Base-by-base conservation (phyloP, 225 moss, liverwort and hornwort species). In the Climacium dendroides region DNA sequence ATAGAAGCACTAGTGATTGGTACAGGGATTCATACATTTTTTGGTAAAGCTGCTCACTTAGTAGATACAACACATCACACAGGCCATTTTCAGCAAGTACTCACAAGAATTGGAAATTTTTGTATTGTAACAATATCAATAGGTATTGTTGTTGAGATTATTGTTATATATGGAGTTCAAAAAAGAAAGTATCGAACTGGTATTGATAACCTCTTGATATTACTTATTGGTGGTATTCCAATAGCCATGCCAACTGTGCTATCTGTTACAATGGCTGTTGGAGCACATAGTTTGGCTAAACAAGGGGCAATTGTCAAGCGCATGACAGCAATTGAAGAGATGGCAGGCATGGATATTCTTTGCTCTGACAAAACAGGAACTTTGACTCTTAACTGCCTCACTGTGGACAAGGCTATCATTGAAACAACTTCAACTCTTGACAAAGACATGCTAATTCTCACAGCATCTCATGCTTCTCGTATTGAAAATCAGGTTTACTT, bases 331-430 rank as follows among this genome's bases (percentile, higher is more conserved):
- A 95, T 97, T 66, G 96, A 96, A 91, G 96, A 79, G 12, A 79
- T 79, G 79, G 79, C 79, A 28, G 79, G 79, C 55, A 79, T 79
- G 79, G 79, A 79, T 89, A 93, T 96, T 79, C 90, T 97, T 5
- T 97, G 97, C 87, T 94, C 94, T 5, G 96, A 97, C 86, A 97
- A 97, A 88, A 97, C 95, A 55, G 97, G 96, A 80, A 97, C 97
- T 29, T 83, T 97, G 35, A 97, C 97, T n/a, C 63, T 97, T 23
- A 97, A 97, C 65, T 63, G 89, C 32, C 93, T 97, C 54, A 95
- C 96, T 26, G 94, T 97, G 1, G 97, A 97, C 53, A 94, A 82
- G 80, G 72, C 89, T 54, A 88, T 96, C 34, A 94, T 97, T 72
- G 97, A 97, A 73, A 93, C 94, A 19, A 89, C 90, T 28, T 94